A percentile compares a stretch with the other conserved stretches of the same genome.
Evolutionary conservation across 495 filamentous ascomycete genomes (phyloP).

Genomic region (Xylaria venustula): DNA sequence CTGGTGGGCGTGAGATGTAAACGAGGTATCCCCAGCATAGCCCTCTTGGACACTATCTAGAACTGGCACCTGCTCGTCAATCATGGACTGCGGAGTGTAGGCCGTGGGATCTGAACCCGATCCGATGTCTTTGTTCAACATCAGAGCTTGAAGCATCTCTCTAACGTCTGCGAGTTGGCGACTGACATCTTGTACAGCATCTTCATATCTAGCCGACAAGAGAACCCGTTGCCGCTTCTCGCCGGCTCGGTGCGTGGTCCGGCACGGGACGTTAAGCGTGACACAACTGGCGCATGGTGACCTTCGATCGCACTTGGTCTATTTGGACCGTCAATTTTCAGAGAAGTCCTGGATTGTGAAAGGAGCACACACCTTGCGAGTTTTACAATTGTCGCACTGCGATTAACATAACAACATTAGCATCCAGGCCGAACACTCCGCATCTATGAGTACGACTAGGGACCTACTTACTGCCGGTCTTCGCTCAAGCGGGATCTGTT

Average conservation of each 20-base stretch:
- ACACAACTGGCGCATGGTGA: constrained; percentile 27
- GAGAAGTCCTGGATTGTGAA: background rate
- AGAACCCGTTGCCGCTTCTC: constrained; percentile 29
- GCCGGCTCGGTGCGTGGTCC: constrained; percentile 16
- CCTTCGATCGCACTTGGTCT: constrained; percentile 27
- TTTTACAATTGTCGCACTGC: constrained; percentile 28
- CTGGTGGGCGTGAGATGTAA: constrained; percentile 22
- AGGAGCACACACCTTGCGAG: constrained; percentile 19
- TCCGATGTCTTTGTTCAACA: background rate
- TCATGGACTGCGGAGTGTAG: constrained; percentile 23
- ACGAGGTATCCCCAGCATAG: constrained; percentile 23
- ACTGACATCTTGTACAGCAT: constrained; percentile 25
- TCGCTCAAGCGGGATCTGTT: constrained; percentile 15
- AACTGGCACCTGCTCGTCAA: constrained; percentile 23
- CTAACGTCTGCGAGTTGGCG: constrained; percentile 25
- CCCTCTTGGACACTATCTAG: constrained; percentile 19
- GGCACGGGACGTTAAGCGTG: constrained; percentile 24
- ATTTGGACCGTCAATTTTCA: background rate
- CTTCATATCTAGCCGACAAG: constrained; percentile 26
- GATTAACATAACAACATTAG: background rate
- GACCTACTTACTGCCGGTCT: constrained; percentile 24
- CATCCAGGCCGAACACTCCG: background rate
- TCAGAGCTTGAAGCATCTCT: constrained; percentile 20
- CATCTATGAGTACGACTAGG: background rate
- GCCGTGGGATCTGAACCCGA: constrained; percentile 2